Evolutionary conservation across 345 rosid species (phyloP).

Genomic region (Erucastrum elatum): DNA sequence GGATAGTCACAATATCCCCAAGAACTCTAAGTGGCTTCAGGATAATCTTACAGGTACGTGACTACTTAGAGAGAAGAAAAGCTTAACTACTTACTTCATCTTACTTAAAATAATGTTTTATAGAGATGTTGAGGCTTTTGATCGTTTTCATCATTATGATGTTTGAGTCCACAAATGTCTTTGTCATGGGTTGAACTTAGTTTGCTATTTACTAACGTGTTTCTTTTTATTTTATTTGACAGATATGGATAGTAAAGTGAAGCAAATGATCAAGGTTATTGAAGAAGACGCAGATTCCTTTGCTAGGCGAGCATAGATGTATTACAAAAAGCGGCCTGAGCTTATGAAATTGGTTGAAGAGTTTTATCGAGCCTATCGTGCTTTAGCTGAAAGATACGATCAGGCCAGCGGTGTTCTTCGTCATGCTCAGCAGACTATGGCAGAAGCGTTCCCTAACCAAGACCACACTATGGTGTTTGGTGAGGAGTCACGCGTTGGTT

Average conservation of each 20-base stretch:
- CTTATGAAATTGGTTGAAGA: slow-evolving; percentile 98
- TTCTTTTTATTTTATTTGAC: slow-evolving; percentile 23
- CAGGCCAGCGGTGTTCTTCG: slow-evolving; percentile 89
- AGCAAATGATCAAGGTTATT: slow-evolving; percentile 92
- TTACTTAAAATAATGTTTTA: neutral
- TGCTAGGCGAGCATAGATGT: slow-evolving; percentile 99
- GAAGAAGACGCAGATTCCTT: slow-evolving; percentile 99
- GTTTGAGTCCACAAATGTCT: neutral
- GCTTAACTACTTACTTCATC: neutral
- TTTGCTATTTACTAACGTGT: slow-evolving; percentile 1
- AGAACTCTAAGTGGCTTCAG: slow-evolving; percentile 96
- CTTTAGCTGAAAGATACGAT: slow-evolving; percentile 97
- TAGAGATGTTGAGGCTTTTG: neutral
- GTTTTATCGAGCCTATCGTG: slow-evolving; percentile 96
- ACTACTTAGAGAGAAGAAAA: neutral
- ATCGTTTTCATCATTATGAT: neutral
- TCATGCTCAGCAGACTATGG: slow-evolving; percentile 91
- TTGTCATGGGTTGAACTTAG: neutral
- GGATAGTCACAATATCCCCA: slow-evolving; percentile 95
- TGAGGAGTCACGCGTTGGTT: slow-evolving; percentile 63
- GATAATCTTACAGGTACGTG: slow-evolving; percentile 87
- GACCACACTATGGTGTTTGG: slow-evolving; percentile 51
- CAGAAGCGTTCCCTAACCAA: slow-evolving; percentile 95
- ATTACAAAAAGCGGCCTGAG: slow-evolving; percentile 94
- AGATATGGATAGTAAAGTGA: slow-evolving; percentile 96